Conservation (phyloP, 495 filamentous ascomycete genomes). For the Hypoxylon cercidicola region DNA sequence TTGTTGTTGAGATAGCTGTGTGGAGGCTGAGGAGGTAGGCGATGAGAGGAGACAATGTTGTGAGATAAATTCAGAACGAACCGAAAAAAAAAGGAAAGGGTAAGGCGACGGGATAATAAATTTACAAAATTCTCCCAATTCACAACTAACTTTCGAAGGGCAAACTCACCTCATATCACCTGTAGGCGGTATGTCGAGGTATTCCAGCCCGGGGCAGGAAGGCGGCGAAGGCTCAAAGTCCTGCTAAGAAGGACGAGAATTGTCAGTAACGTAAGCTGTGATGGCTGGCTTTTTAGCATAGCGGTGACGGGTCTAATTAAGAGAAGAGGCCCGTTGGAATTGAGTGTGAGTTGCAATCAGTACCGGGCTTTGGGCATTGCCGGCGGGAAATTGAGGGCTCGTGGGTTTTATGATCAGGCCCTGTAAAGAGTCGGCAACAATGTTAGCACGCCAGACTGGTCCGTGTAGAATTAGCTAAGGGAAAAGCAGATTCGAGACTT, state of each 20-base stretch:
- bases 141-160: slow-evolving; percentile 9
- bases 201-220: slow-evolving; percentile 59
- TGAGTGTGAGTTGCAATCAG: slow-evolving; percentile 38
- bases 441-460: slow-evolving; percentile 36
- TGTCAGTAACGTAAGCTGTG: slow-evolving; percentile 40
- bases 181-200: slow-evolving; percentile 56
- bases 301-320: slow-evolving; percentile 35
- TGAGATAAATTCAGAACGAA: slow-evolving; percentile 5
- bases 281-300: slow-evolving; percentile 31
- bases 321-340: slow-evolving; percentile 26
- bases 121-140: neutral
- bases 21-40: slow-evolving; percentile 12
- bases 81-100: neutral
- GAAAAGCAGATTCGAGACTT: slow-evolving; percentile 15
- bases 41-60: slow-evolving; percentile 6
- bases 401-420: slow-evolving; percentile 33
- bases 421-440: slow-evolving; percentile 30
- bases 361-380: slow-evolving; percentile 45
- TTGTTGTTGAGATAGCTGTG: slow-evolving; percentile 16
- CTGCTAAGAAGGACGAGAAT: slow-evolving; percentile 50
- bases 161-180: slow-evolving; percentile 61
- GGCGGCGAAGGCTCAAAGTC: slow-evolving; percentile 62
- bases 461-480: slow-evolving; percentile 23
- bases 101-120: neutral
- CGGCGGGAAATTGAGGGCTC: slow-evolving; percentile 38